phyloP scores from a whole-genome alignment of 23 red algal species.

The Gracilaria caudata region DNA sequence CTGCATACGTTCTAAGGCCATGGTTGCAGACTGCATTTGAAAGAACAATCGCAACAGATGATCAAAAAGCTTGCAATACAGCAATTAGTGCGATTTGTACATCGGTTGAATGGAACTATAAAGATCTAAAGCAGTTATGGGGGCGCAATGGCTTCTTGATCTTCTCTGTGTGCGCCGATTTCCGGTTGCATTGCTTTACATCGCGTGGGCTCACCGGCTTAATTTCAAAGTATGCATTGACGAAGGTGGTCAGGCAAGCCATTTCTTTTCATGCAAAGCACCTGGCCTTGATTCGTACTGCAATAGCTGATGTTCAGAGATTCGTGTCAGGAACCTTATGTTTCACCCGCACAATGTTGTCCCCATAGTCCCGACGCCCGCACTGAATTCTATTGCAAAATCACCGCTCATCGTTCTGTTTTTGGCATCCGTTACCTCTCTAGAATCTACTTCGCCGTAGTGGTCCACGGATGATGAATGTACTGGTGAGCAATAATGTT shows the following conservation, averaged over 20 bases:
- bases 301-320: neutral
- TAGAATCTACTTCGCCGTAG: too few relatives aligned
- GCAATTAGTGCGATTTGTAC: neutral
- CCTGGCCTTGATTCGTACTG: constrained; percentile 10
- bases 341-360: too few relatives aligned
- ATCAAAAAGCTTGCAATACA: neutral
- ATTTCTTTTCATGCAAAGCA: constrained; percentile 8
- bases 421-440: too few relatives aligned
- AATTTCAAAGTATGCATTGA: constrained; percentile 18
- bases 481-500: too few relatives aligned
- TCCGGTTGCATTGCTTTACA: constrained; percentile 13
- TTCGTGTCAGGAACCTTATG: too few relatives aligned
- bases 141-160: neutral
- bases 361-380: too few relatives aligned
- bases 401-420: too few relatives aligned
- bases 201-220: neutral
- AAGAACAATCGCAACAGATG: neutral
- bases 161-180: neutral
- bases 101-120: constrained; percentile 43
- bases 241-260: neutral
- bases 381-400: too few relatives aligned
- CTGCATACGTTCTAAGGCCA: constrained; percentile 36
- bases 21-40: constrained; percentile 22
- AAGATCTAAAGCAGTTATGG: constrained; percentile 31
- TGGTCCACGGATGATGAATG: too few relatives aligned